Evolutionary conservation across 2,329 filamentous ascomycete species (phyloP), one percentile per base, ranked within the genome.

Genomic region (Rutstroemia sp.): DNA sequence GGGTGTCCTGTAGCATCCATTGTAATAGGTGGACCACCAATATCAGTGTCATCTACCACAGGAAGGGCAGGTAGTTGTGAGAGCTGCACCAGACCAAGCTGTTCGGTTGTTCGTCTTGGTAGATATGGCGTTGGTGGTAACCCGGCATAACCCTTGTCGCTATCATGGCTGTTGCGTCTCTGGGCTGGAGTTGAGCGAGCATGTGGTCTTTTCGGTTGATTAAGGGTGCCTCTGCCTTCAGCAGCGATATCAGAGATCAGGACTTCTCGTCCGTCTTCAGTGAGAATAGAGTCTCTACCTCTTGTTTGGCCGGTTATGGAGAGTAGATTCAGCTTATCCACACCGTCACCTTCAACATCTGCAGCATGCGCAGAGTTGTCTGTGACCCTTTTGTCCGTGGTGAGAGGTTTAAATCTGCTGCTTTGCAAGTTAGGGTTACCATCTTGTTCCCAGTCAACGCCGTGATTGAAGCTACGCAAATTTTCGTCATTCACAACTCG

Each of bases 331-430:
- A 92, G 88, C 54, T 85, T 83, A 68, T 97, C 92, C 4, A 76
- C 66, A 1, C 91, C 91, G 57, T 85, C 82, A 0, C 92, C 92
- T 53, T 85, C 84, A 21, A 96, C 84, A 66, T 96, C 92, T 55
- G 84, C 79, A 57, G 81, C 78, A 67, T 92, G 87, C 34, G 79
- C 77, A 5, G 75, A 64, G 64, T 87, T 87, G 16, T 76, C 74
- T 16, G 77, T 80, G n/a, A 87, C 77, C 50, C 80, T 76, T 9
- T 77, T 69, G 63, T 87, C 83, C 21, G 75, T 60, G 5, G 66
- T 68, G 8, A 66, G 40, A 23, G 58, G 38, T 45, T 64, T 66
- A 25, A 57, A 61, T 36, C 71, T 27, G 76, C 82, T 56, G 76
- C 71, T 61, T 79, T 82, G 12, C 60, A 67, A 17, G 51, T 73